Evolutionary conservation across 768 basidiomycete species (phyloP).

Genomic region (Termitomyces sp.): DNA sequence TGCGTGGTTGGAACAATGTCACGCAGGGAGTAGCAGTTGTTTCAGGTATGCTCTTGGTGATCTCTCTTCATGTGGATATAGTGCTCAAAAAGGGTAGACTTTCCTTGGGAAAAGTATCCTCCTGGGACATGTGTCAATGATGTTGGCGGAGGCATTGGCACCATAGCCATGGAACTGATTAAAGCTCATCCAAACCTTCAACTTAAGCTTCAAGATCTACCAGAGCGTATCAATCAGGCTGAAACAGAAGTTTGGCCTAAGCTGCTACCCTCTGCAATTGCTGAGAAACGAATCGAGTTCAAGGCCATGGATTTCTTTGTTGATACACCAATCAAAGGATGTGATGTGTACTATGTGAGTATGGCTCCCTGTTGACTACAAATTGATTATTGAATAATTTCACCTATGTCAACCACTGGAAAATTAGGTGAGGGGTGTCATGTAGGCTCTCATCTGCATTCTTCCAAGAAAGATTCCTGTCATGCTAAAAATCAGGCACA

Average conservation of each 20-base stretch:
- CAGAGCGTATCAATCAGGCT: not conserved
- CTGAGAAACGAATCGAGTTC: not conserved
- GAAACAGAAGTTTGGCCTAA: not conserved
- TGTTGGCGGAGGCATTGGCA: not conserved
- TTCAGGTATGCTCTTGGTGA: not conserved
- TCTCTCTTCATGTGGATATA: not conserved
- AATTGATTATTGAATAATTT: not conserved
- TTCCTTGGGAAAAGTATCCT: not conserved
- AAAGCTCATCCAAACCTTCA: not conserved
- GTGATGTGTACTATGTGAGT: not conserved
- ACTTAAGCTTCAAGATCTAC: not conserved
- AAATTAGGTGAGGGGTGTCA: too few relatives aligned
- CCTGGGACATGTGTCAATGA: not conserved
- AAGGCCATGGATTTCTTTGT: not conserved
- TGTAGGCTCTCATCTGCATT: too few relatives aligned
- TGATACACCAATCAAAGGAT: not conserved
- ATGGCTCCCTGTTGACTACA: too few relatives aligned
- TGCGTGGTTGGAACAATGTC: not conserved
- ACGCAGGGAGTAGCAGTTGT: not conserved
- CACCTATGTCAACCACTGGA: too few relatives aligned
- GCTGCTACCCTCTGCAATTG: not conserved
- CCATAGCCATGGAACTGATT: not conserved
- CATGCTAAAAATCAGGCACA: not conserved
- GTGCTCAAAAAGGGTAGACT: not conserved
- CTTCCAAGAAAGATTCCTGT: too few relatives aligned